A percentile compares a stretch with the other conserved stretches of the same genome.
Conservation (phyloP, 148 eudicot genomes). For the Arctostaphylos glauca region DNA sequence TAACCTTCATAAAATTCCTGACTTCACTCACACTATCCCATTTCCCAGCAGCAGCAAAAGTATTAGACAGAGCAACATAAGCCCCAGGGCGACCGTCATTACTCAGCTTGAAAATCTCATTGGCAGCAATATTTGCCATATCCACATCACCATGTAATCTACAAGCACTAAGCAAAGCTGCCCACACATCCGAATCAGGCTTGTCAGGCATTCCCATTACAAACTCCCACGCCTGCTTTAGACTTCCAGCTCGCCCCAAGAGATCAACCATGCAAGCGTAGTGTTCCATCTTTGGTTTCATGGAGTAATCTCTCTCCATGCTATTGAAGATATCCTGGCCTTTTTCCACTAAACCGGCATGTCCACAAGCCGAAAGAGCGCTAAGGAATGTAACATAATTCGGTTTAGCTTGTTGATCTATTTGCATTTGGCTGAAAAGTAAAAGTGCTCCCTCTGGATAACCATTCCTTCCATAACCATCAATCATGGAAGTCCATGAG, state of each 20-base stretch:
- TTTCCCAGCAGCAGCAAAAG: slow-evolving; percentile 77
- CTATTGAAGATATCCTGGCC: slow-evolving; percentile 66
- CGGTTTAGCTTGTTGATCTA: slow-evolving; percentile 31
- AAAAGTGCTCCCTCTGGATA: slow-evolving; percentile 59
- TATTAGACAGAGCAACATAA: slow-evolving; percentile 72
- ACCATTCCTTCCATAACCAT: slow-evolving; percentile 92
- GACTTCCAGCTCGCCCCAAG: slow-evolving; percentile 70
- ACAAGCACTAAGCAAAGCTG: slow-evolving; percentile 78
- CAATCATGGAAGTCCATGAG: slow-evolving; percentile 96
- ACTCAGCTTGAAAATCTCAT: slow-evolving; percentile 58
- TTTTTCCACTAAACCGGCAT: slow-evolving; percentile 67
- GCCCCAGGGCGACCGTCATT: slow-evolving; percentile 67
- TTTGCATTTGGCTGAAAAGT: slow-evolving; percentile 57
- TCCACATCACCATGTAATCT: slow-evolving; percentile 74
- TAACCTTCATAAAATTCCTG: slow-evolving; percentile 78
- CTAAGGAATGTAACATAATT: slow-evolving; percentile 76
- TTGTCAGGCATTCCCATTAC: slow-evolving; percentile 66
- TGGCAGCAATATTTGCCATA: slow-evolving; percentile 68
- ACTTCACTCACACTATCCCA: slow-evolving; percentile 79
- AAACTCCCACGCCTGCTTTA: slow-evolving; percentile 63
- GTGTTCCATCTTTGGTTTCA: slow-evolving; percentile 92
- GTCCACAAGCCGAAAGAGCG: slow-evolving; percentile 80
- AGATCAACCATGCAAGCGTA: slow-evolving; percentile 95
- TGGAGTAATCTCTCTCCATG: slow-evolving; percentile 61
- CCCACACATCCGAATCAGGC: slow-evolving; percentile 93